Conservation (phyloP, 2,329 filamentous ascomycete species). For the Phoma herbarum region DNA sequence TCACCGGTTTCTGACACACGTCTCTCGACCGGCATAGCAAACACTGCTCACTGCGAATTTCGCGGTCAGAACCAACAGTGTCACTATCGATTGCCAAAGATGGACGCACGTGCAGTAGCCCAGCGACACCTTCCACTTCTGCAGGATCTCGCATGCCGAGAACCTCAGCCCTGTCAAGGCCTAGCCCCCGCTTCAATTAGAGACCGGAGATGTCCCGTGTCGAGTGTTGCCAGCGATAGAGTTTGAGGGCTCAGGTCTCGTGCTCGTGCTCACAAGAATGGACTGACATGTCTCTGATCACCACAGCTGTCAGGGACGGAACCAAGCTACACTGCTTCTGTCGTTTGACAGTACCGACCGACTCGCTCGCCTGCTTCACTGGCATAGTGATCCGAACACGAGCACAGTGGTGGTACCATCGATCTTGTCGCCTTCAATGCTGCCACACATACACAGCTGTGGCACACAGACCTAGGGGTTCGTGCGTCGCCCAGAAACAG, state of each 20-base stretch:
- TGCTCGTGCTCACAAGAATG: not conserved
- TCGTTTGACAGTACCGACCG: not conserved
- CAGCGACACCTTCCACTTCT: conserved; percentile 8
- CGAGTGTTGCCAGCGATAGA: not conserved
- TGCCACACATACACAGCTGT: not conserved
- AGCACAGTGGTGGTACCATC: not conserved
- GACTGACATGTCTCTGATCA: conserved; percentile 8
- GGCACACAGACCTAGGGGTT: not conserved
- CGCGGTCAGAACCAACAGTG: not conserved
- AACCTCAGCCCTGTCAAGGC: conserved; percentile 2
- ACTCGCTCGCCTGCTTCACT: not conserved
- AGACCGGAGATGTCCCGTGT: not conserved
- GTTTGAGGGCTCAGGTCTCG: not conserved
- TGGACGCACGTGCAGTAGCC: conserved; percentile 1
- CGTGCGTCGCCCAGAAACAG: not conserved
- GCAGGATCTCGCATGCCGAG: conserved; percentile 3
- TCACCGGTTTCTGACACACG: conserved; percentile 21
- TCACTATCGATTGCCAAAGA: conserved; percentile 12
- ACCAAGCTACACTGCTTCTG: not conserved
- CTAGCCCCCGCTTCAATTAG: not conserved
- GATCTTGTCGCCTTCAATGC: not conserved
- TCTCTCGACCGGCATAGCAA: not conserved
- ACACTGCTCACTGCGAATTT: not conserved
- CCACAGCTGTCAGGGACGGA: conserved; percentile 4
- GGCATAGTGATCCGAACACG: not conserved